phyloP scores from a whole-genome alignment of 2,329 filamentous ascomycete genomes.

The Cladosporium sphaerospermum region DNA sequence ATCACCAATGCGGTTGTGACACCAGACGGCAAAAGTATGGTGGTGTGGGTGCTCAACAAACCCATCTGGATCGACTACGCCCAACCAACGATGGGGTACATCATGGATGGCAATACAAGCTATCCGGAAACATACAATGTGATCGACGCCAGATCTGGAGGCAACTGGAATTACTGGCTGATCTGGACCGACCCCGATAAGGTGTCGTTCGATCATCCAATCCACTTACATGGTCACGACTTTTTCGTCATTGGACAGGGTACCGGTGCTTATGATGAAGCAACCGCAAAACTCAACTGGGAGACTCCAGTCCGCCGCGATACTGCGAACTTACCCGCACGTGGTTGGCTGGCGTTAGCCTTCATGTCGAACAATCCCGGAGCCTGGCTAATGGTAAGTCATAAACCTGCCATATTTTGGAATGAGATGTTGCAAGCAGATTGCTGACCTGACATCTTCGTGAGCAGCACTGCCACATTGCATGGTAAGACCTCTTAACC shows the following conservation, averaged over 20 bases:
- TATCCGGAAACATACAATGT: constrained; percentile 35
- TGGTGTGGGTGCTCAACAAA: constrained; percentile 30
- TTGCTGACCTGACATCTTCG: not conserved
- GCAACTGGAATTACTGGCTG: constrained; percentile 41
- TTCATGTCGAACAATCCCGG: constrained; percentile 50
- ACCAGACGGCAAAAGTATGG: constrained; percentile 34
- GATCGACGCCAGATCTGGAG: constrained; percentile 32
- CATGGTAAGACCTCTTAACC: not conserved
- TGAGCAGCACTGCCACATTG: constrained; percentile 19
- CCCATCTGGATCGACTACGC: constrained; percentile 33
- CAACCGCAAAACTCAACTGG: constrained; percentile 28
- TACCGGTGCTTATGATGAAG: constrained; percentile 21
- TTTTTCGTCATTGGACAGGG: constrained; percentile 30
- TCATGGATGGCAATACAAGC: constrained; percentile 34
- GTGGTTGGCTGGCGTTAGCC: constrained; percentile 45
- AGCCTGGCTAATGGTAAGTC: constrained; percentile 6
- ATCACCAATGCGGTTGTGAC: constrained; percentile 27
- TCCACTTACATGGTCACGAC: constrained; percentile 30
- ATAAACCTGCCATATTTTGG: not conserved
- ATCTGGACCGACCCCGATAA: constrained; percentile 32
- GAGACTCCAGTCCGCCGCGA: constrained; percentile 46
- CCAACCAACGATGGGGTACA: constrained; percentile 36
- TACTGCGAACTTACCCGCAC: constrained; percentile 39
- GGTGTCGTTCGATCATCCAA: constrained; percentile 14
- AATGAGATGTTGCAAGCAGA: not conserved